A percentile compares a stretch with the other conserved stretches of the same genome.
phyloP scores from a whole-genome alignment of 2,329 filamentous ascomycete genomes.

The Phaeoacremonium minimum region DNA sequence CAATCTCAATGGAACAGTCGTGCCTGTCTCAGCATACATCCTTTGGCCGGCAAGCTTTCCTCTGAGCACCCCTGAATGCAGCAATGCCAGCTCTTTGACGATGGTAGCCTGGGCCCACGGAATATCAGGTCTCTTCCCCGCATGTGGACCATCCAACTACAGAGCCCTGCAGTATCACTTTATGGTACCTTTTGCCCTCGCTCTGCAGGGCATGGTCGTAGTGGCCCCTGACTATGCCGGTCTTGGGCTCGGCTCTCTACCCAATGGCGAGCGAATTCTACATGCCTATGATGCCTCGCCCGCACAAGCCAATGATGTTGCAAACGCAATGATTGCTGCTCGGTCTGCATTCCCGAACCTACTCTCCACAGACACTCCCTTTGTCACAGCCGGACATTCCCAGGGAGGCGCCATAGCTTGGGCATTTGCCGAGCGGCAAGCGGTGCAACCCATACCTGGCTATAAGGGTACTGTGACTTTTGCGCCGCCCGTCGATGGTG shows the following conservation, averaged over 20 bases:
- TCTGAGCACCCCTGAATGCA: not conserved
- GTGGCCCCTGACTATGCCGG: constrained; percentile 40
- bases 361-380: not conserved
- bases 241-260: constrained; percentile 27
- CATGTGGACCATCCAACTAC: constrained; percentile 33
- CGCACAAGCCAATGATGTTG: constrained; percentile 2
- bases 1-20: constrained; percentile 34
- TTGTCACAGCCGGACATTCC: constrained; percentile 21
- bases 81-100: constrained; percentile 9
- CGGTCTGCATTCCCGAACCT: not conserved
- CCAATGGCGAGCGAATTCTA: not conserved
- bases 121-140: constrained; percentile 32
- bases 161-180: constrained; percentile 35
- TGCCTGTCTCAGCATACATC: constrained; percentile 44
- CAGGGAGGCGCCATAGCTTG: constrained; percentile 40
- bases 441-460: constrained; percentile 20
- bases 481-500: not conserved
- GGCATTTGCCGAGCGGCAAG: constrained; percentile 28
- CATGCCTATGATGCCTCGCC: constrained; percentile 1
- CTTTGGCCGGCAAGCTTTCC: constrained; percentile 35
- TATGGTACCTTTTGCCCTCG: constrained; percentile 30
- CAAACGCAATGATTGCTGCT: not conserved
- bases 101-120: constrained; percentile 39
- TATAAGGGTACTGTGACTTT: constrained; percentile 28
- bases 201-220: constrained; percentile 36